Base-by-base conservation (phyloP, 2,329 filamentous ascomycete genomes). In the Calonectria honghensis region DNA sequence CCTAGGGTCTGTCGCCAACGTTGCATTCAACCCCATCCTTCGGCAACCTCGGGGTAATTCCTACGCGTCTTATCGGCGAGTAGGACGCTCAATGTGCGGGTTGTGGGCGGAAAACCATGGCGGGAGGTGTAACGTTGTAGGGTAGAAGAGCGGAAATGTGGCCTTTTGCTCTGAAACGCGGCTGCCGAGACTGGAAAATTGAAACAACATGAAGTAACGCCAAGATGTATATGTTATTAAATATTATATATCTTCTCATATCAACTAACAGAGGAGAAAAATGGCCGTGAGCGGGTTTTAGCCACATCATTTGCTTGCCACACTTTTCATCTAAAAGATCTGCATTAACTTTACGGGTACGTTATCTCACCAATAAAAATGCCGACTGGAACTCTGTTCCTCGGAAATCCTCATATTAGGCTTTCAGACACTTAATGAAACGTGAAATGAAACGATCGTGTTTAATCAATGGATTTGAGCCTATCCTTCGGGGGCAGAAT, bases 11-110 rank as follows among this genome's bases (percentile, higher is more conserved):
- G 35, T 63, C 57, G 37, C 57, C 7, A 41, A 63, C 57, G 57
- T 63, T 63, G 14, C 37, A 63, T 39, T 20, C 35, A 24, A 63
- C 57, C 37, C 57, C 57, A 63, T 63, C 57, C 57, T 41, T 9
- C 57, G 57, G 57, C 2, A 41, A 63, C 6, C 24, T 63, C 57
- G 57, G 57, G 35, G 57, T 37, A 41, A 14, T 24, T n/a, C 7
- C 35, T 29, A 63, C 57, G 57, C 57, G 57, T 63, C 35, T 11
- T 29, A 41, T 63, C 14, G 32, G 24, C 14, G 20, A 41, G 14
- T 11, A 6, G 6, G 7, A 20, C 3, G 7, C 37, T 63, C 32
- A n/a, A 18, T n/a, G 11, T 24, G 37, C n/a, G 35, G 6, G 2
- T 41, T 41, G 35, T 35, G 35, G 35, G 35, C 35, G 37, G 57